phyloP scores from a whole-genome alignment of 139 green algal species.

The Chlorella sp. region DNA sequence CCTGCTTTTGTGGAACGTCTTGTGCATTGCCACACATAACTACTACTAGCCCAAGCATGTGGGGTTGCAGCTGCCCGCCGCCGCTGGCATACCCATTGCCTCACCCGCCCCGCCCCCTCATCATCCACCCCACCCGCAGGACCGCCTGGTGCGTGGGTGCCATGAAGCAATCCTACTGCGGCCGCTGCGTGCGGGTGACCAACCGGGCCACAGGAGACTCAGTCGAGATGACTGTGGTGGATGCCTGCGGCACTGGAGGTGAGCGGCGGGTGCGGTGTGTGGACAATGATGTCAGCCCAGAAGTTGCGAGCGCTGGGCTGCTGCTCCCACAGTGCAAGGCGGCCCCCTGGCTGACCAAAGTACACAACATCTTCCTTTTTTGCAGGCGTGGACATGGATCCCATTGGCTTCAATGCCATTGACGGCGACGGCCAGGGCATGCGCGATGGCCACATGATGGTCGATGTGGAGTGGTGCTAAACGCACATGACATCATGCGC shows the following conservation, averaged over 20 bases:
- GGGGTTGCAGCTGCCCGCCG: background rate
- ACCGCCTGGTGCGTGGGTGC: constrained; percentile 13
- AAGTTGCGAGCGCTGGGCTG: background rate
- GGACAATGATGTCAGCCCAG: too few relatives aligned
- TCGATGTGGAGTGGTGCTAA: background rate
- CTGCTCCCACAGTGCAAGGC: too few relatives aligned
- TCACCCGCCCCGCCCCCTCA: background rate
- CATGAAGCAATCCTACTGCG: constrained; percentile 5
- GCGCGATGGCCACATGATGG: background rate
- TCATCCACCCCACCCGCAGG: background rate
- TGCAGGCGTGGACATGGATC: background rate
- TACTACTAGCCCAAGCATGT: background rate
- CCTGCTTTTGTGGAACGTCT: too few relatives aligned
- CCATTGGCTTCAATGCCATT: constrained; percentile 3
- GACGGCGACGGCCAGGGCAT: background rate
- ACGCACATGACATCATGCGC: background rate
- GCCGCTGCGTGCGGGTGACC: constrained; percentile 1
- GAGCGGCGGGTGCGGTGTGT: too few relatives aligned
- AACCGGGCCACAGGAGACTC: background rate
- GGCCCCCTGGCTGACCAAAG: background rate
- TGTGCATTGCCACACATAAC: background rate
- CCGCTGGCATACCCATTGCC: background rate
- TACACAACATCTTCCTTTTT: background rate
- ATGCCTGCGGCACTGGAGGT: too few relatives aligned
- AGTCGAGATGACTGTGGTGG: background rate